Evolutionary conservation across 148 eudicot genomes (phyloP).

Genomic region (Vaccinium macrocarpon): DNA sequence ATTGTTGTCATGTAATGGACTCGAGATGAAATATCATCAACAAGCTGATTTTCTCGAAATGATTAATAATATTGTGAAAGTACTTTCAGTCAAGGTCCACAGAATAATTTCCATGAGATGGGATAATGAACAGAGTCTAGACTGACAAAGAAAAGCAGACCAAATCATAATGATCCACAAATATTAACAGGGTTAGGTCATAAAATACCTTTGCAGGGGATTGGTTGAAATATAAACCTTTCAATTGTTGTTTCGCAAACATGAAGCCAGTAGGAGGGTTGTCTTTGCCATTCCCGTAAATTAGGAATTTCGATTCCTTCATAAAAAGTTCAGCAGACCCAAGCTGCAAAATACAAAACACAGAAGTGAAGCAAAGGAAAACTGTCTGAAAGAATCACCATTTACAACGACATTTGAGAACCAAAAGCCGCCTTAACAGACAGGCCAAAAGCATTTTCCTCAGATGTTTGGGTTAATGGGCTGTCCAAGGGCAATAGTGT

Average conservation of each 20-base stretch:
- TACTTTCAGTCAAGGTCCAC: background rate
- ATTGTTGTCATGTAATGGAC: background rate
- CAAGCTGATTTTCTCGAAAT: background rate
- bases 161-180: background rate
- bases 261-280: slow-evolving; percentile 86
- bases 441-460: background rate
- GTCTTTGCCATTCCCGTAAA: slow-evolving; percentile 79
- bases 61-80: background rate
- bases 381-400: background rate
- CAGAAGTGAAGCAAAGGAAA: slow-evolving; percentile 4
- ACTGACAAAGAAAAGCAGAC: background rate
- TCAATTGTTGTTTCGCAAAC: slow-evolving; percentile 83
- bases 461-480: background rate
- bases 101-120: background rate
- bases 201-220: slow-evolving; percentile 77
- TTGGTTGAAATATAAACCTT: slow-evolving; percentile 89
- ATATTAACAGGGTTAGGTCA: background rate
- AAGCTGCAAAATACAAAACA: slow-evolving; percentile 51
- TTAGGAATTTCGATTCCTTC: slow-evolving; percentile 78
- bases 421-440: background rate
- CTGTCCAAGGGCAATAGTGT: background rate
- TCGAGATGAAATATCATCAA: background rate
- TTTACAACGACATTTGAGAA: background rate
- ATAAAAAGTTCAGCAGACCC: slow-evolving; percentile 85
- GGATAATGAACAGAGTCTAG: background rate